These are phyloP conservation scores for Gynandropsis gynandra DNA, from an alignment of 345 rosid genomes.

Conservation along the genomic window DNA sequence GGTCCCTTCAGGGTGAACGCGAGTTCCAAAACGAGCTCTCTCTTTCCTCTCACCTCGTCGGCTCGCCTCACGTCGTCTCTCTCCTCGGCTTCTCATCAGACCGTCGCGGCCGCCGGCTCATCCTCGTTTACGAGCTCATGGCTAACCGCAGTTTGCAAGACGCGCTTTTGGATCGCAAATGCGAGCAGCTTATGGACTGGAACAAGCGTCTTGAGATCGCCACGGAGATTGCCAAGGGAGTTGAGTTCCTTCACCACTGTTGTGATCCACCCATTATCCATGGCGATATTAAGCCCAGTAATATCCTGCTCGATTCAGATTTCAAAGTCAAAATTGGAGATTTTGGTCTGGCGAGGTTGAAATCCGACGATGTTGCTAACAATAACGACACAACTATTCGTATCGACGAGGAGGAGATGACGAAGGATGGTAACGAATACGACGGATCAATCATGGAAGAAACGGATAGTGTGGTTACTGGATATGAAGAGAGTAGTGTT, in stretches of 20 bases:
- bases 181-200: slow-evolving; percentile 67
- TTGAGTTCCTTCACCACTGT: slow-evolving; percentile 62
- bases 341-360: slow-evolving; percentile 68
- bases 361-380: slow-evolving; percentile 35
- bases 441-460: slow-evolving; percentile 74
- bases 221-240: slow-evolving; percentile 64
- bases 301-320: slow-evolving; percentile 42
- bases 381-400: slow-evolving; percentile 24
- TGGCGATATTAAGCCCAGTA: slow-evolving; percentile 70
- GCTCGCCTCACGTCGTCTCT: slow-evolving; percentile 55
- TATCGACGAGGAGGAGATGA: slow-evolving; percentile 28
- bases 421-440: slow-evolving; percentile 35
- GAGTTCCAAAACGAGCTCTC: slow-evolving; percentile 79
- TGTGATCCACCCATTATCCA: slow-evolving; percentile 56
- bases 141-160: slow-evolving; percentile 67
- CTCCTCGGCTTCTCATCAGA: slow-evolving; percentile 63
- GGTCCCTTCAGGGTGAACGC: slow-evolving; percentile 63
- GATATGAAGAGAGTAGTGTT: slow-evolving; percentile 40
- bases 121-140: slow-evolving; percentile 67
- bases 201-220: slow-evolving; percentile 37
- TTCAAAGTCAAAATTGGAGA: slow-evolving; percentile 68
- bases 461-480: slow-evolving; percentile 50
- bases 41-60: slow-evolving; percentile 52
- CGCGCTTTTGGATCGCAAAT: slow-evolving; percentile 58
- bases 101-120: slow-evolving; percentile 40